These are phyloP conservation scores for Camelina laxa DNA, from an alignment of 345 rosid species.

Conservation along the genomic window DNA sequence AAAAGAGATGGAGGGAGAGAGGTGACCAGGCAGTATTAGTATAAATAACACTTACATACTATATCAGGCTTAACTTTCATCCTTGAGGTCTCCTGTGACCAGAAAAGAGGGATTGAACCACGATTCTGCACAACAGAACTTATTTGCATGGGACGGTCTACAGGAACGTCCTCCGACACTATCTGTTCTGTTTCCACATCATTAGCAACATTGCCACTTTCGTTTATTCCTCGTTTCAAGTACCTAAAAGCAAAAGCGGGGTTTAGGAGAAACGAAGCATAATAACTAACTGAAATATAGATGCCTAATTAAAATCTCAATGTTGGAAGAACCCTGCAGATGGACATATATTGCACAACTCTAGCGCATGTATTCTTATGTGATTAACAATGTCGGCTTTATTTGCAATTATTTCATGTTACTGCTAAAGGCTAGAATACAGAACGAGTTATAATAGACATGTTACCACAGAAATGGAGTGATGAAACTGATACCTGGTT, in stretches of 20 bases:
- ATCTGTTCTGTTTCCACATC: slow-evolving; percentile 99
- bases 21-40: slow-evolving; percentile 16
- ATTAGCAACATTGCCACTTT: slow-evolving; percentile 93
- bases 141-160: slow-evolving; percentile 72
- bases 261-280: neutral
- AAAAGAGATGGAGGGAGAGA: neutral
- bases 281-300: neutral
- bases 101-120: slow-evolving; percentile 96
- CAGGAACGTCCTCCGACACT: slow-evolving; percentile 77
- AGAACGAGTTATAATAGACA: neutral
- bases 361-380: neutral
- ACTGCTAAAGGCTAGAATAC: slow-evolving; percentile 11
- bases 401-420: neutral
- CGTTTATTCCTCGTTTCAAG: slow-evolving; percentile 96
- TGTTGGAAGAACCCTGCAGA: slow-evolving; percentile 3
- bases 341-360: slow-evolving; percentile 6
- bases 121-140: slow-evolving; percentile 97
- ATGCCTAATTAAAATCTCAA: slow-evolving; percentile 10
- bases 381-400: neutral
- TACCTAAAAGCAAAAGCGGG: slow-evolving; percentile 58
- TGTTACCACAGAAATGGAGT: slow-evolving; percentile 12
- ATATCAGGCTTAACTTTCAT: slow-evolving; percentile 97
- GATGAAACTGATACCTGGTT: slow-evolving; percentile 66
- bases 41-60: slow-evolving; percentile 63
- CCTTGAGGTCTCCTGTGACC: slow-evolving; percentile 99